Base-by-base conservation (phyloP, 441 rosid species). In the Macaranga tanarius region DNA sequence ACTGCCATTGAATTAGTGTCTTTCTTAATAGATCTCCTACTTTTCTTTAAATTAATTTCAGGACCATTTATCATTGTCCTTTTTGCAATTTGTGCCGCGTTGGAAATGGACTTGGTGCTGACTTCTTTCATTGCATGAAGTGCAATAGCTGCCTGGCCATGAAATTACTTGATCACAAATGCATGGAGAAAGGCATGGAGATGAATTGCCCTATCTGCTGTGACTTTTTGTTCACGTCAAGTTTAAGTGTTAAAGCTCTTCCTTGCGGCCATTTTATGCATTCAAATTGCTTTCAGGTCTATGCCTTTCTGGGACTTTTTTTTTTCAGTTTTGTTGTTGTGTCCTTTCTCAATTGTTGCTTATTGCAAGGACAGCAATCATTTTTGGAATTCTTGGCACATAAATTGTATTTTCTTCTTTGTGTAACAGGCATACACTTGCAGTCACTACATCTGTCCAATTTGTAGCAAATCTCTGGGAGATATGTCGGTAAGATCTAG, bases 231-330 rank as follows among this genome's bases (percentile, higher is more conserved):
- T 90, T 90, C 83, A 87, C 93, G 50, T 90, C 96, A 65, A 90
- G 92, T 77, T 83, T 81, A 52, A 83, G 82, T 34, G 91, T 88
- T 15, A 86, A 85, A 79, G 93, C 89, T 63, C 91, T 90, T 76
- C 96, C 93, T 13, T 90, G 96, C 42, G 91, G 96, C 60, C 96
- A 90, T 84, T 88, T 77, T 79, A 90, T 90, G 96, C 96, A 90
- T 77, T 90, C 96, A 16, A 87, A 86, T 67, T 90, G 96, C 74
- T 90, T 88, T 81, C 96, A 88, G 96, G 96, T 89, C 69, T 71
- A 15, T 70, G 64, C 54, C 50, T 73, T 63, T 15, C 19, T 65
- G n/a, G 63, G 54, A 34, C 38, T 34, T 34, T 34, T 34, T 31
- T 31, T 7, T 71, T 55, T 20, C 62, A 10, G 40, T 65, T 57